phyloP scores from a whole-genome alignment of 257 asterid genomes.

The Solanum chmielewskii region DNA sequence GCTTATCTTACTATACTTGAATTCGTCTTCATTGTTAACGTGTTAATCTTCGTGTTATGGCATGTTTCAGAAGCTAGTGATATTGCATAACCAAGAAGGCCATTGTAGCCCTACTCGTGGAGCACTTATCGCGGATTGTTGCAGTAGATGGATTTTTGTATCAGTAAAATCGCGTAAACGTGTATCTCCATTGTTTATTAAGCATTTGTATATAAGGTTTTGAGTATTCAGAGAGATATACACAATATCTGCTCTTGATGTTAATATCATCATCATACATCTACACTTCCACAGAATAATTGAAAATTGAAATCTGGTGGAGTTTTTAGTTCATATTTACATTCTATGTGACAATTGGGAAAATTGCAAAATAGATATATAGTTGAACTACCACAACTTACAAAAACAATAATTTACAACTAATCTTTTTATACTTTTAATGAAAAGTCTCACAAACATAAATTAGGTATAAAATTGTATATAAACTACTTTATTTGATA shows the following conservation, averaged over 20 bases:
- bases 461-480: background rate
- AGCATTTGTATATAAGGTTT: background rate
- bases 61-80: slow-evolving; percentile 13
- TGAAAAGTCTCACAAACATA: background rate
- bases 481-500: background rate
- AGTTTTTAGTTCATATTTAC: background rate
- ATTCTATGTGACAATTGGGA: background rate
- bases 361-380: background rate
- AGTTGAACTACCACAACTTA: background rate
- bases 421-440: background rate
- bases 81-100: background rate
- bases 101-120: background rate
- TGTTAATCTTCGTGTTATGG: background rate
- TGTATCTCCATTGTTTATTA: background rate
- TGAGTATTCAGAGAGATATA: background rate
- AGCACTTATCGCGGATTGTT: background rate
- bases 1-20: background rate
- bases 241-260: background rate
- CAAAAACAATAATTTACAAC: background rate
- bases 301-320: background rate
- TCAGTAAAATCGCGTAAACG: background rate
- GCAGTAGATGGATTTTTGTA: background rate
- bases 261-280: background rate
- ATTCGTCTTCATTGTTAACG: background rate
- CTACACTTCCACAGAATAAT: background rate